phyloP scores from a whole-genome alignment of 2,329 filamentous ascomycete species.

The Epichloe festucae region DNA sequence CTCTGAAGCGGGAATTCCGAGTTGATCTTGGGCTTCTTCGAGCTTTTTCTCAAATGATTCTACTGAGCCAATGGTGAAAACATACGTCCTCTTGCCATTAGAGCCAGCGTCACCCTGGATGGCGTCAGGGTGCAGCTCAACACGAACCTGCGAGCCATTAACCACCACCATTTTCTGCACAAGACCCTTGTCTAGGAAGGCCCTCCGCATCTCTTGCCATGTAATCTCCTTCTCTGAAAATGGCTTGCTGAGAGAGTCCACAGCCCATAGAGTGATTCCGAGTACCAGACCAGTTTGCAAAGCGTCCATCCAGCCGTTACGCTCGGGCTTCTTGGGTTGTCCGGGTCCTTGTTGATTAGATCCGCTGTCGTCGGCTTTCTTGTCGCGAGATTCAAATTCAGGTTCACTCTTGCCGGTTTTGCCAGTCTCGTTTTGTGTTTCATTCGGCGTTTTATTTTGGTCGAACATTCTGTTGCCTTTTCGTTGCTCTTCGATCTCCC shows the following conservation, averaged over 20 bases:
- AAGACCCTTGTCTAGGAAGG: slow-evolving; percentile 89
- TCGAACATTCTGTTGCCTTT: slow-evolving; percentile 11
- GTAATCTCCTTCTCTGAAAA: slow-evolving; percentile 63
- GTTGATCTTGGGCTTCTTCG: slow-evolving; percentile 75
- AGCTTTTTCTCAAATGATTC: slow-evolving; percentile 84
- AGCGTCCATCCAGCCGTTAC: slow-evolving; percentile 23
- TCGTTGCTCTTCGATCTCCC: slow-evolving; percentile 12
- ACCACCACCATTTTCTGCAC: slow-evolving; percentile 86
- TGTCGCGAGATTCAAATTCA: slow-evolving; percentile 8
- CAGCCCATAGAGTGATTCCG: slow-evolving; percentile 41
- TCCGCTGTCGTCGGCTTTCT: slow-evolving; percentile 11
- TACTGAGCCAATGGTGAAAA: slow-evolving; percentile 89
- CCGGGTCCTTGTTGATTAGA: slow-evolving; percentile 18
- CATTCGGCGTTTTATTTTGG: slow-evolving; percentile 12
- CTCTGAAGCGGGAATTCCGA: slow-evolving; percentile 75
- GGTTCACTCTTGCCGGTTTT: slow-evolving; percentile 10
- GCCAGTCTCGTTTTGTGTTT: slow-evolving; percentile 9
- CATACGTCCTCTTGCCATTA: slow-evolving; percentile 42
- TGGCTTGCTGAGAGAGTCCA: slow-evolving; percentile 27
- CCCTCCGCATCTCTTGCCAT: slow-evolving; percentile 90
- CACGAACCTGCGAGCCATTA: slow-evolving; percentile 57
- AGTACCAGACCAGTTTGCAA: slow-evolving; percentile 25
- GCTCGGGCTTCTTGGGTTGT: slow-evolving; percentile 21
- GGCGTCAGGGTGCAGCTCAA: slow-evolving; percentile 67
- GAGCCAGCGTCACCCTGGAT: slow-evolving; percentile 28